Conservation (phyloP, 441 rosid genomes). For the Populus hybrid region DNA sequence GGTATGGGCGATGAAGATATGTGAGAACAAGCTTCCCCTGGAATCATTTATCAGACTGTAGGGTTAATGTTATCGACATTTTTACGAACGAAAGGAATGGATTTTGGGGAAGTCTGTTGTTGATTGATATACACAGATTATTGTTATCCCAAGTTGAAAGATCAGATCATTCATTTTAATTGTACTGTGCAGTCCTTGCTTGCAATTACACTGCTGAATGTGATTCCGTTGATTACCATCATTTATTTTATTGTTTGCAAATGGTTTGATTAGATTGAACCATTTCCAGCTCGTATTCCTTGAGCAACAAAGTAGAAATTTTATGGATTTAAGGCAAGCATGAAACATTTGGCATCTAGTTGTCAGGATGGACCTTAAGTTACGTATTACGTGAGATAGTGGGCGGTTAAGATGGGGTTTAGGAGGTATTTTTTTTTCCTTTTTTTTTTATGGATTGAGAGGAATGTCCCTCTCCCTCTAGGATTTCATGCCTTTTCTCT, state of each 20-base stretch:
- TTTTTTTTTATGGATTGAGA: too few species aligned
- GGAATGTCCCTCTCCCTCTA: too few species aligned
- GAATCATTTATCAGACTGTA: not conserved
- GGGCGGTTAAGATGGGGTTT: too few species aligned
- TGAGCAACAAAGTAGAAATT: too few species aligned
- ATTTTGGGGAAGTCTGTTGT: not conserved
- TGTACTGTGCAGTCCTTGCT: not conserved
- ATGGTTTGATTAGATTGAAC: not conserved
- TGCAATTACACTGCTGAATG: too few species aligned
- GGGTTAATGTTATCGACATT: not conserved
- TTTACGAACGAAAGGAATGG: not conserved
- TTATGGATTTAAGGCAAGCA: too few species aligned
- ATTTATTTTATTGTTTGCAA: not conserved
- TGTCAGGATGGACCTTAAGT: too few species aligned
- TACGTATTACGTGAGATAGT: too few species aligned
- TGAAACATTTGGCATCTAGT: too few species aligned
- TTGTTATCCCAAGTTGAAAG: not conserved
- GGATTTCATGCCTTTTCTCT: too few species aligned
- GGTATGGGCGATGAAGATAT: slow-evolving; percentile 22
- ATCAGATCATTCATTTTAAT: not conserved
- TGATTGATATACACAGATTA: not conserved
- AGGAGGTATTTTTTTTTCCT: too few species aligned
- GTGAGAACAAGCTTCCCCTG: slow-evolving; percentile 5
- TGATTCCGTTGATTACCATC: not conserved
- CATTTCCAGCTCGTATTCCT: not conserved